Evolutionary conservation across 352 stramenopile genomes (phyloP).

Genomic region (Aphanomyces euteiches): DNA sequence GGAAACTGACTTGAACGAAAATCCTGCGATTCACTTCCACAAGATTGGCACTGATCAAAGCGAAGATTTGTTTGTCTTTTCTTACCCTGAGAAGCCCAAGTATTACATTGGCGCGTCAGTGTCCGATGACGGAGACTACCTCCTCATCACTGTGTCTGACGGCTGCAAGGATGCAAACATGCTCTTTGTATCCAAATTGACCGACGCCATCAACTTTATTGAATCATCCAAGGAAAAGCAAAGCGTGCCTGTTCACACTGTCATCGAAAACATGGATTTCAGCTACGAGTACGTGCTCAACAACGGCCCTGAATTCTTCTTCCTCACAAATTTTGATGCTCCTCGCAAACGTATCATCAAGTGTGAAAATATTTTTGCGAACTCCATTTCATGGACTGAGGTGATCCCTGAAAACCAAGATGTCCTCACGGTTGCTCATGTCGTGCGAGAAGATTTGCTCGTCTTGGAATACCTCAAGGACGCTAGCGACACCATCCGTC

Average conservation of each 20-base stretch:
- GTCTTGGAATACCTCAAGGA: constrained; percentile 80
- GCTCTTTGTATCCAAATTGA: constrained; percentile 67
- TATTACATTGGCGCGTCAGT: constrained; percentile 65
- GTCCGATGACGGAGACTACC: constrained; percentile 70
- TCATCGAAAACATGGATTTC: constrained; percentile 84
- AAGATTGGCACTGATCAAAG: constrained; percentile 59
- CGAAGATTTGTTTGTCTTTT: constrained; percentile 73
- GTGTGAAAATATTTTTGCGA: constrained; percentile 33
- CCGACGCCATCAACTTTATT: constrained; percentile 47
- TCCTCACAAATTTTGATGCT: constrained; percentile 79
- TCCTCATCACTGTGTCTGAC: constrained; percentile 74
- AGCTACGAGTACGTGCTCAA: constrained; percentile 85
- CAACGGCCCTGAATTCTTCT: constrained; percentile 83
- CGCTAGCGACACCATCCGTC: constrained; percentile 70
- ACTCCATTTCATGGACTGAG: constrained; percentile 56
- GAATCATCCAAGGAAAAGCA: constrained; percentile 34
- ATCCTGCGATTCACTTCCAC: constrained; percentile 84
- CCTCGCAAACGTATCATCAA: constrained; percentile 72
- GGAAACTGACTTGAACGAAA: constrained; percentile 70
- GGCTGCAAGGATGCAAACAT: constrained; percentile 89
- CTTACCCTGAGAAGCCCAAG: constrained; percentile 64
- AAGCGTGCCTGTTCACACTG: constrained; percentile 56
- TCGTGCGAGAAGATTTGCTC: constrained; percentile 59
- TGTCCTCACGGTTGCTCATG: constrained; percentile 71
- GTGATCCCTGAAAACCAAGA: constrained; percentile 67